These are phyloP conservation scores for Linaria vulgaris DNA, from an alignment of 257 asterid species.

Conservation along the genomic window DNA sequence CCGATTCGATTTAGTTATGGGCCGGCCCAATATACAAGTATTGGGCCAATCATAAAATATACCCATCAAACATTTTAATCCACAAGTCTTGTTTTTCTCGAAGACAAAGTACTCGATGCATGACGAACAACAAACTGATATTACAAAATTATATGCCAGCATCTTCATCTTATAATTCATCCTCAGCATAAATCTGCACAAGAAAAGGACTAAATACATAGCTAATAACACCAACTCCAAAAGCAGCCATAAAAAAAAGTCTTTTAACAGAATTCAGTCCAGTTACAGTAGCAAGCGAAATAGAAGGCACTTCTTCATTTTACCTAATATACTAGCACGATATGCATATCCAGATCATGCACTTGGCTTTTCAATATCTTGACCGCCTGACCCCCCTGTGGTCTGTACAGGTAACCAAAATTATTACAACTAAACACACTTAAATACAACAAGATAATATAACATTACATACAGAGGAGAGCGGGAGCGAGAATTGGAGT, in stretches of 20 bases:
- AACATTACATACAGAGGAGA: constrained; percentile 70
- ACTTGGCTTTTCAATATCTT: constrained; percentile 42
- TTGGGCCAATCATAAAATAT: too few species aligned
- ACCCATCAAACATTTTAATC: too few species aligned
- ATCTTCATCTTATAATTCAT: too few species aligned
- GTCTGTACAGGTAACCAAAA: constrained; percentile 17
- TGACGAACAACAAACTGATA: too few species aligned
- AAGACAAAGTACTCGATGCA: too few species aligned
- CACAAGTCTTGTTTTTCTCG: too few species aligned
- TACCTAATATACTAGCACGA: constrained; percentile 11
- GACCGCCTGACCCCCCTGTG: constrained; percentile 66
- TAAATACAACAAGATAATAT: neutral
- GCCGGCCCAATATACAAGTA: too few species aligned
- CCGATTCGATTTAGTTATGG: too few species aligned
- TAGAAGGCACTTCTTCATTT: neutral
- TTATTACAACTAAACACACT: neutral
- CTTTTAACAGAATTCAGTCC: neutral
- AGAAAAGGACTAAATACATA: neutral
- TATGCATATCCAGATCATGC: neutral
- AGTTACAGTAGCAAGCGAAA: neutral
- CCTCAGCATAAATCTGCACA: neutral
- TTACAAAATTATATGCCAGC: too few species aligned
- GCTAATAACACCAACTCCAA: neutral
- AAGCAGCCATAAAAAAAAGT: neutral
- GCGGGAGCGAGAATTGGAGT: constrained; percentile 52